A percentile compares a stretch with the other conserved stretches of the same genome.
phyloP scores from a whole-genome alignment of 164 flowering plant genomes.

The Berberis thunbergii region DNA sequence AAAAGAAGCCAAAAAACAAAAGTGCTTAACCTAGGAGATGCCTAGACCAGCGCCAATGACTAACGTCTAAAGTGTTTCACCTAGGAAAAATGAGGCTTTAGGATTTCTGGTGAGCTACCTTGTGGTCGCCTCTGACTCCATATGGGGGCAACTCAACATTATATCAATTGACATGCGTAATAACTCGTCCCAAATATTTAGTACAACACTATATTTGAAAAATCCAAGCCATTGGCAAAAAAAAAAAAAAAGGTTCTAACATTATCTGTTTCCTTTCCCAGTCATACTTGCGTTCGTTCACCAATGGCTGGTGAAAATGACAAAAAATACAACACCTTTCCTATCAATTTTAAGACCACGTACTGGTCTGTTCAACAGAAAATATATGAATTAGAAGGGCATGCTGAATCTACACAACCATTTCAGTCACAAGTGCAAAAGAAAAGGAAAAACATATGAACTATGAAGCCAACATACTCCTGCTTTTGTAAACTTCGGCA shows the following conservation, averaged over 20 bases:
- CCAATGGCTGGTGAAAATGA: conserved; percentile 60
- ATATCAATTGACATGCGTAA: no score
- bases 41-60: no score
- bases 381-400: conserved; percentile 6
- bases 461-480: conserved; percentile 30
- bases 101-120: no score
- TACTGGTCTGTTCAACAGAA: conserved; percentile 41
- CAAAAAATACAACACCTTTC: conserved; percentile 48
- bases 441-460: no score
- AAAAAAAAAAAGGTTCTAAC: neutral
- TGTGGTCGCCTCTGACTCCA: no score
- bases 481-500: conserved; percentile 46
- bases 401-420: neutral
- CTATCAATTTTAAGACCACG: conserved; percentile 34
- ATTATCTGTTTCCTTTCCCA: conserved; percentile 71
- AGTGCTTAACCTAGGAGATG: no score
- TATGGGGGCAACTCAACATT: no score
- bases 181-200: neutral
- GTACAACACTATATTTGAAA: neutral
- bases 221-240: neutral
- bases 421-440: no score
- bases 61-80: no score
- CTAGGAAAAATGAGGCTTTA: no score
- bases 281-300: conserved; percentile 81
- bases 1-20: no score